phyloP scores from a whole-genome alignment of 169 alveolate genomes.

The Eimeria necatrix region DNA sequence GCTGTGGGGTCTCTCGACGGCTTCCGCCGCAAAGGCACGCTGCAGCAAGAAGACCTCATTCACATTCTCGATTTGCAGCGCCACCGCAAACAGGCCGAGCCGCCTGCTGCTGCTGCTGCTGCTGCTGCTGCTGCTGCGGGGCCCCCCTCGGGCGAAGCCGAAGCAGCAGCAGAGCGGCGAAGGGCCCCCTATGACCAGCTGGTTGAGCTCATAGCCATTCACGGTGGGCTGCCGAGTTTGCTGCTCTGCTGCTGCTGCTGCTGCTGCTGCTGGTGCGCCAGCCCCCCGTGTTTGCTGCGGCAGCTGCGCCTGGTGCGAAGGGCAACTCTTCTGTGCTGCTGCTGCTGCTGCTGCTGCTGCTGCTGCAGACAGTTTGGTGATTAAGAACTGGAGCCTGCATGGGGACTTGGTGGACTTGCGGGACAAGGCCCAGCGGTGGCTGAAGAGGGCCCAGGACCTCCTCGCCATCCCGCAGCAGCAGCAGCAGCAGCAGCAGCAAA shows the following conservation, averaged over 20 bases:
- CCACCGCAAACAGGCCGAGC: conserved; percentile 48
- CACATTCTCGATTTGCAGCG: conserved; percentile 78
- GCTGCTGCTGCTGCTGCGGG: conserved; percentile 38
- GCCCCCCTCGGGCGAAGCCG: conserved; percentile 21
- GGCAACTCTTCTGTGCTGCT: neutral
- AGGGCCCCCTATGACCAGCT: conserved; percentile 72
- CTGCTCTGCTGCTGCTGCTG: conserved; percentile 20
- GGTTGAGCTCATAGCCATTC: conserved; percentile 62
- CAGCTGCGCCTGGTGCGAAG: neutral
- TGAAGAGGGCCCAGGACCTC: conserved; percentile 80
- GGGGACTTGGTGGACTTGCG: conserved; percentile 77
- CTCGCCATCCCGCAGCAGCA: conserved; percentile 69
- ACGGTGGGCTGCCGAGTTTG: conserved; percentile 48
- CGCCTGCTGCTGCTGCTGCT: neutral
- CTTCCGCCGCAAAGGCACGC: conserved; percentile 78
- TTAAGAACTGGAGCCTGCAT: conserved; percentile 80
- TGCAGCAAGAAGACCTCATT: conserved; percentile 72
- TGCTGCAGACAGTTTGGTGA: conserved; percentile 71
- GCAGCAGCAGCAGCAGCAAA: conserved; percentile 60
- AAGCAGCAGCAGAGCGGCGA: conserved; percentile 73
- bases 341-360: conserved; percentile 28
- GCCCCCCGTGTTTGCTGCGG: neutral
- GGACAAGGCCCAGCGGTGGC: conserved; percentile 81
- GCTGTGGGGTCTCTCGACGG: conserved; percentile 80
- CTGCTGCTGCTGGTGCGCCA: neutral